A percentile compares a stretch with the other conserved stretches of the same genome.
These are phyloP conservation scores for Nannizziopsis arthrosporioides DNA, from an alignment of 2,329 filamentous ascomycete species.

Conservation along the genomic window DNA sequence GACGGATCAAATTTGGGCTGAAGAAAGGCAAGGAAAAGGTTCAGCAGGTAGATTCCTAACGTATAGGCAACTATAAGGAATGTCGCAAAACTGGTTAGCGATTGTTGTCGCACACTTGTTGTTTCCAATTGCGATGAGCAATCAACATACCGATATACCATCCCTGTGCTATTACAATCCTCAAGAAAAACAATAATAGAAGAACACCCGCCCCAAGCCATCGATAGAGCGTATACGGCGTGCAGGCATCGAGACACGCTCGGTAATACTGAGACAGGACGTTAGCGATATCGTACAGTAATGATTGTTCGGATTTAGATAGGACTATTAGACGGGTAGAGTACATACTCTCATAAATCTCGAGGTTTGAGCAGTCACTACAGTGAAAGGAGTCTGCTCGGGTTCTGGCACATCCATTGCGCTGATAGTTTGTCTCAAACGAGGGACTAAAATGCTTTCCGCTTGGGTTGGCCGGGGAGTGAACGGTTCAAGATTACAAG, in stretches of 20 bases:
- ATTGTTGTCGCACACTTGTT: background rate
- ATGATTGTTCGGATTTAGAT: no score
- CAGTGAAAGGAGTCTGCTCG: slow-evolving; percentile 82
- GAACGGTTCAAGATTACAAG: background rate
- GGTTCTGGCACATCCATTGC: slow-evolving; percentile 76
- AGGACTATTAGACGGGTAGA: background rate
- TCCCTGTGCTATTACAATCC: slow-evolving; percentile 84
- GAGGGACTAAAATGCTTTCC: no score
- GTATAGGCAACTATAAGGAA: slow-evolving; percentile 73
- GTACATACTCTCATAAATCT: slow-evolving; percentile 33
- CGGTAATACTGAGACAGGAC: slow-evolving; percentile 63
- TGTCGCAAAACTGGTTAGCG: background rate
- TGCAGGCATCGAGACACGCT: slow-evolving; percentile 84
- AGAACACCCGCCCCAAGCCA: slow-evolving; percentile 73
- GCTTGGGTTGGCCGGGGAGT: no score
- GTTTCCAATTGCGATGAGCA: background rate
- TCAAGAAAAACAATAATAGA: slow-evolving; percentile 70
- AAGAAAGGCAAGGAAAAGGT: slow-evolving; percentile 96
- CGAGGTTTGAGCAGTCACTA: slow-evolving; percentile 70
- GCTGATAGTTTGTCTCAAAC: background rate
- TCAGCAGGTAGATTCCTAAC: slow-evolving; percentile 95
- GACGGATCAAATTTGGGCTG: slow-evolving; percentile 98
- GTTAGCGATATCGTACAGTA: background rate
- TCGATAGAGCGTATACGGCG: slow-evolving; percentile 77
- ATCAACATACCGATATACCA: slow-evolving; percentile 81